Evolutionary conservation across 208 protist genomes (phyloP).

Genomic region (Leishmania arabica): DNA sequence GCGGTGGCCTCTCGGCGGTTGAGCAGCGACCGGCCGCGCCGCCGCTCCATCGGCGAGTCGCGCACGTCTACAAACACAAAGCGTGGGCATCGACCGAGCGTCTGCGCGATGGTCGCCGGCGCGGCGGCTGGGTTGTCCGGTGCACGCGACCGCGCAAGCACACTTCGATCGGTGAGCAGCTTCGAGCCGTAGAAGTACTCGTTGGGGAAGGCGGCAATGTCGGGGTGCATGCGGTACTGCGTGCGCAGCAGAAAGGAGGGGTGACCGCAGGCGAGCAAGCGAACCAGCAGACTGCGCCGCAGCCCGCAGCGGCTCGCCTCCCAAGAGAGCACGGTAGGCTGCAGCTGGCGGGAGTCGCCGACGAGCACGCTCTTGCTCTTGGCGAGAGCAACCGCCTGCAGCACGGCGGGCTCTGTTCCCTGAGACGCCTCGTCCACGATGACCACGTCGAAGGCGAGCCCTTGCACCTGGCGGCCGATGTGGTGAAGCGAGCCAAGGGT

Average conservation of each 20-base stretch:
- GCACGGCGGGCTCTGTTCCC: constrained; percentile 83
- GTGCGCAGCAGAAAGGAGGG: constrained; percentile 67
- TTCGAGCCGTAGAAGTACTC: constrained; percentile 74
- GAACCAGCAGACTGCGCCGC: constrained; percentile 69
- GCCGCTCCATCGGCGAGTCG: constrained; percentile 48
- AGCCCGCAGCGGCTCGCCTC: constrained; percentile 59
- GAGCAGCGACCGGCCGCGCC: constrained; percentile 36
- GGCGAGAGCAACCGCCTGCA: constrained; percentile 72
- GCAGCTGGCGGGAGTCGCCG: constrained; percentile 91
- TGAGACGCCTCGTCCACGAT: constrained; percentile 94
- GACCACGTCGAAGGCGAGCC: constrained; percentile 72
- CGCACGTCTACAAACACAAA: constrained; percentile 79
- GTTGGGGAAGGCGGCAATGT: constrained; percentile 87
- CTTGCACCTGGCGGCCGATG: constrained; percentile 35
- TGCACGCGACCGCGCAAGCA: constrained; percentile 23
- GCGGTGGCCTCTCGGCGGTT: constrained; percentile 63
- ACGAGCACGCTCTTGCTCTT: constrained; percentile 71
- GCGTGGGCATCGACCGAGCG: constrained; percentile 35
- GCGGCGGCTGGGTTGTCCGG: not conserved
- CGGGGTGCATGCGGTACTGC: constrained; percentile 93
- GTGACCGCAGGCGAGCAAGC: constrained; percentile 67
- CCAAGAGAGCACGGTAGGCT: constrained; percentile 83
- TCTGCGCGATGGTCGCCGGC: constrained; percentile 18
- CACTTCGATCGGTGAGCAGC: constrained; percentile 51
- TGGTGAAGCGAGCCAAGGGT: constrained; percentile 87